These are phyloP conservation scores for Ceratocystis ficicola DNA, from an alignment of 2,329 filamentous ascomycete species.

Conservation along the genomic window DNA sequence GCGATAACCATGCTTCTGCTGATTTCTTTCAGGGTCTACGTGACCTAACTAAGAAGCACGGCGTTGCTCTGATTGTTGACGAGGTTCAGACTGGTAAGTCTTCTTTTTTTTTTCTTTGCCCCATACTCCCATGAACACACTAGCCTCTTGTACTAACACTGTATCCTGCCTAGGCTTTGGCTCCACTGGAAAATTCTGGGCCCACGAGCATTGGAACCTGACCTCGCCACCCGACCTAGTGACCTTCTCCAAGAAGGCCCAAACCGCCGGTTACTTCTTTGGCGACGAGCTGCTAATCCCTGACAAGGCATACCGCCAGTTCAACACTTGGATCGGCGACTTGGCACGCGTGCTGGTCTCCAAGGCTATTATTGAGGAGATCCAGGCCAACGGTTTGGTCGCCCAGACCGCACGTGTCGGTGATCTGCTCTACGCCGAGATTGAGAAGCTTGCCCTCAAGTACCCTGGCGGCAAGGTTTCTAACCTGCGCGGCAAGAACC, in stretches of 20 bases:
- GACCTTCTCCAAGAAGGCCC: constrained; percentile 90
- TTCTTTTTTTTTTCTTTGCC: neutral
- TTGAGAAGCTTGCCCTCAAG: constrained; percentile 49
- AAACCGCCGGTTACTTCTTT: constrained; percentile 87
- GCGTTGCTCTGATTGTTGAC: constrained; percentile 78
- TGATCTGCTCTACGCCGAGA: constrained; percentile 52
- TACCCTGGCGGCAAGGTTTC: constrained; percentile 54
- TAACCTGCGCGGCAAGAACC: constrained; percentile 62
- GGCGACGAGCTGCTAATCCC: constrained; percentile 66
- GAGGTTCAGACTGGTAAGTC: constrained; percentile 66
- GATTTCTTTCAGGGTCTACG: constrained; percentile 78
- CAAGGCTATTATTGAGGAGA: constrained; percentile 72
- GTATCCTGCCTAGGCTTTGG: constrained; percentile 49
- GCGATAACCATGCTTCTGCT: constrained; percentile 84
- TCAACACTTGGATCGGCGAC: constrained; percentile 97
- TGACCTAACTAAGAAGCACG: constrained; percentile 62
- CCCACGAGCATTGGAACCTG: constrained; percentile 88
- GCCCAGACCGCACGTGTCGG: constrained; percentile 60
- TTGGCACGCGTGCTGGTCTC: constrained; percentile 74
- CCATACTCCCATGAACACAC: neutral
- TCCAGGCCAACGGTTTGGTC: constrained; percentile 65
- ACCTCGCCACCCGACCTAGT: constrained; percentile 76
- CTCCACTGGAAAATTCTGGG: constrained; percentile 90
- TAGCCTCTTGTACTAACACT: neutral
- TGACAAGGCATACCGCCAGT: constrained; percentile 90